phyloP scores from a whole-genome alignment of 345 rosid species.

The Salix brachista region DNA sequence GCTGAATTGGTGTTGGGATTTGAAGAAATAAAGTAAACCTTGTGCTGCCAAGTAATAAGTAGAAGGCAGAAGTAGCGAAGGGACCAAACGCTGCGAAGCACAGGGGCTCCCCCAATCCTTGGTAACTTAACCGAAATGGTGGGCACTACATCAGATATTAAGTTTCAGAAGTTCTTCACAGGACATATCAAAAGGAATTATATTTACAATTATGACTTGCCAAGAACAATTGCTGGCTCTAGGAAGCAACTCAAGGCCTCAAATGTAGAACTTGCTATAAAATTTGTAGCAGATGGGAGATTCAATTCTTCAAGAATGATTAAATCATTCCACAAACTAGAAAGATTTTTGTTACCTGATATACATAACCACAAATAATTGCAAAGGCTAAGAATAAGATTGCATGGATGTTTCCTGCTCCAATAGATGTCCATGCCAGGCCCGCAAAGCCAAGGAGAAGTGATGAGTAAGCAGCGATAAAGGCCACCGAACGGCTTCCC shows the following conservation, averaged over 20 bases:
- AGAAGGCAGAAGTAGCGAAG: slow-evolving; percentile 87
- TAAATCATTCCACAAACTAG: background rate
- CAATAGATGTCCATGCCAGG: slow-evolving; percentile 52
- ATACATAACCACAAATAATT: slow-evolving; percentile 66
- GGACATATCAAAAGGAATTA: background rate
- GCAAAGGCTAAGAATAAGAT: slow-evolving; percentile 60
- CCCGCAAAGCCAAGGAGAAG: slow-evolving; percentile 59
- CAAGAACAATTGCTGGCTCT: background rate
- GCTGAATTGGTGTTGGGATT: background rate
- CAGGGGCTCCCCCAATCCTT: slow-evolving; percentile 89
- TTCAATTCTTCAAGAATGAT: background rate
- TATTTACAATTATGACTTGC: background rate
- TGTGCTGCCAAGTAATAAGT: slow-evolving; percentile 53
- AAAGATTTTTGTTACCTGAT: slow-evolving; percentile 48
- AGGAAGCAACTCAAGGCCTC: background rate
- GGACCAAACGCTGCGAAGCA: slow-evolving; percentile 94
- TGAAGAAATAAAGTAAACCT: slow-evolving; percentile 37
- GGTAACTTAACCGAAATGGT: slow-evolving; percentile 87
- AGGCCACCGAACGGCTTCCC: slow-evolving; percentile 65
- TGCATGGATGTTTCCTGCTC: slow-evolving; percentile 49
- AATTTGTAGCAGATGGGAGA: background rate
- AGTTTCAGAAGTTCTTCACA: background rate
- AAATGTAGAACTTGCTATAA: background rate
- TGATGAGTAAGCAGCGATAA: slow-evolving; percentile 49
- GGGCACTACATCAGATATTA: slow-evolving; percentile 54